Base-by-base conservation (phyloP, 768 basidiomycete species). In the Podaxis sp. region DNA sequence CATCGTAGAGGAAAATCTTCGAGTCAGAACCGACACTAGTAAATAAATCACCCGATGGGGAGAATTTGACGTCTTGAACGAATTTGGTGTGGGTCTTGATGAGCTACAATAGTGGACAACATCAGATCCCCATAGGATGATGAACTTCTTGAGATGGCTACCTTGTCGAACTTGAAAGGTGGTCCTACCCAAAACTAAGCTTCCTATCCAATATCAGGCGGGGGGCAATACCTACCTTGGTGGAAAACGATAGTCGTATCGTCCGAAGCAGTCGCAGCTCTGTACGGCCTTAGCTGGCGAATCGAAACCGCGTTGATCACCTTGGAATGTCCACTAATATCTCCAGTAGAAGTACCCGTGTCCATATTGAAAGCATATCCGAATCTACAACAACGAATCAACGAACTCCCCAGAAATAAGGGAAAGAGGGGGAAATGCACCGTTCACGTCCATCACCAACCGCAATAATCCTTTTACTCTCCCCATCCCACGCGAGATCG, bases 401-500 rank as follows among this genome's bases (percentile, higher is more conserved):
- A 48, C 47, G 36, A 27, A 59, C 16, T 40, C 14, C 11, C 1
- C 0, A 40, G 16, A 40, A 14, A 40, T 5, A 23, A 18, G 46
- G 46, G 21, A 7, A 2, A 47, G 46, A 23, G 6, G 9, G 21
- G 14, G 4, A 3, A 4, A 70, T 76, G 58, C 37, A 94, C 93
- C 90, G 93, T 68, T 95, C 95, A 61, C 87, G 82, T 37, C 95
- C 95, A 64, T 96, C 93, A 56, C 96, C 96, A 11, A 92, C 95
- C 5, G 89, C 92, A 52, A 98, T 90, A 60, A 98, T 90, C n/a
- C 96, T 83, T 71, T 97, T 96, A 69, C 90, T 93, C 72, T 98
- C 96, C 1, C 90, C 91, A 68, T 98, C 96, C 96, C 96, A 98
- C 10, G 89, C 89, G 21, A 98, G 82, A 74, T 98, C 96, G 66